Base-by-base conservation (phyloP, 2,329 filamentous ascomycete genomes). In the Plenodomus lindquistii region DNA sequence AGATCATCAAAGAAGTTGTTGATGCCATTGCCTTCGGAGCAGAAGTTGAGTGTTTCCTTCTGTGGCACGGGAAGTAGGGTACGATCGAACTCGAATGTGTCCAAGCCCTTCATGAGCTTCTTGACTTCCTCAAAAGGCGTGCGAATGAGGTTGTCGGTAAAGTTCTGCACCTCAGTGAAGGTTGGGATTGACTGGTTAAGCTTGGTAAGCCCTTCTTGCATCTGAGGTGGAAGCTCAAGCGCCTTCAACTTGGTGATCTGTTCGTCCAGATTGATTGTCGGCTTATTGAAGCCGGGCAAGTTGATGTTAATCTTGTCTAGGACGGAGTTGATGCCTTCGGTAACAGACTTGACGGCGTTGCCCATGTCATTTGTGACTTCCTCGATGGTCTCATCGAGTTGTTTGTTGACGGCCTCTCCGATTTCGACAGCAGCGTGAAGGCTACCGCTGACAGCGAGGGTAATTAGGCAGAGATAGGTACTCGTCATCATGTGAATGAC, bases 391-490 rank as follows among this genome's bases (percentile, higher is more conserved):
- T 80, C 77, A 63, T 88, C 86, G 58, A 89, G 75, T 56, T 81
- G 80, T 47, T 82, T 74, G 35, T 80, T 77, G 24, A 85, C 81
- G 42, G 85, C 80, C 65, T 86, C 78, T 40, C 85, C 78, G 54
- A 87, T 75, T 43, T 80, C 75, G 42, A 88, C 75, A 15, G 83
- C 89, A 37, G 86, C 85, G 42, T 90, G 85, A 42, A 97, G 77
- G 62, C 85, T 89, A 54, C 91, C 91, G 55, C 88, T 84, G 46
- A 97, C 81, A 40, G 91, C 85, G 55, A 96, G 83, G 22, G 89
- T 89, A 67, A 95, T 89, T 43, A 99, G 81, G 67, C 94, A 99
- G 57, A 91, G 81, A 67, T 96, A 97, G 15, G 91, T 97, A 42
- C 86, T 87, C 37, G 90, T 92, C 74, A 96, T 82, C 75, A 97